Conservation (phyloP, 1,284 basidiomycete species). For the Cutaneotrichosporon sp. region DNA sequence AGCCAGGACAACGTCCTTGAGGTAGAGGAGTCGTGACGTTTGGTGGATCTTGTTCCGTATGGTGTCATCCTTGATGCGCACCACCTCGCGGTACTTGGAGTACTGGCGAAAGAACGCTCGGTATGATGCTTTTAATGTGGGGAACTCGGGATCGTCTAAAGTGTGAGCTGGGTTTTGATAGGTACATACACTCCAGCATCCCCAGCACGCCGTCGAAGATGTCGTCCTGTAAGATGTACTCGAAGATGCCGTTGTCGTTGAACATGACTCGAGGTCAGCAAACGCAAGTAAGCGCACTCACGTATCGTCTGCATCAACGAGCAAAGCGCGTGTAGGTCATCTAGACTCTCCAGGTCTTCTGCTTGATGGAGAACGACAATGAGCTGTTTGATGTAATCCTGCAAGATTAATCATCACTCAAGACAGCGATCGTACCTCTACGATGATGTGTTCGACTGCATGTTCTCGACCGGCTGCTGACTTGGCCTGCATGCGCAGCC, state of each 20-base stretch:
- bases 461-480: conserved; percentile 59
- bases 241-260: conserved; percentile 92
- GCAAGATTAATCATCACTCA: not conserved
- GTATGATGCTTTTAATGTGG: conserved; percentile 90
- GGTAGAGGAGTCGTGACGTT: conserved; percentile 92
- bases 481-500: conserved; percentile 47
- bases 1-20: conserved; percentile 96
- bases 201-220: conserved; percentile 89
- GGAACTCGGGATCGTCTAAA: conserved; percentile 94
- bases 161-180: not conserved
- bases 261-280: conserved; percentile 69
- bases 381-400: conserved; percentile 86
- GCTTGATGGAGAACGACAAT: conserved; percentile 81
- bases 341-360: conserved; percentile 86
- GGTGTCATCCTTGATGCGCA: conserved; percentile 68
- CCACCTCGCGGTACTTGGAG: conserved; percentile 80
- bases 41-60: conserved; percentile 90
- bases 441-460: conserved; percentile 73
- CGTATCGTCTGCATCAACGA: conserved; percentile 91
- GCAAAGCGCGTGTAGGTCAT: conserved; percentile 85
- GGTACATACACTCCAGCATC: conserved; percentile 87
- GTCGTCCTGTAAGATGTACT: conserved; percentile 91
- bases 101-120: conserved; percentile 83
- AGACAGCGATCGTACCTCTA: conserved; percentile 32
- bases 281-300: conserved; percentile 56